Evolutionary conservation across 169 alveolate genomes (phyloP).

Genomic region (Cryptosporidium parvum): DNA sequence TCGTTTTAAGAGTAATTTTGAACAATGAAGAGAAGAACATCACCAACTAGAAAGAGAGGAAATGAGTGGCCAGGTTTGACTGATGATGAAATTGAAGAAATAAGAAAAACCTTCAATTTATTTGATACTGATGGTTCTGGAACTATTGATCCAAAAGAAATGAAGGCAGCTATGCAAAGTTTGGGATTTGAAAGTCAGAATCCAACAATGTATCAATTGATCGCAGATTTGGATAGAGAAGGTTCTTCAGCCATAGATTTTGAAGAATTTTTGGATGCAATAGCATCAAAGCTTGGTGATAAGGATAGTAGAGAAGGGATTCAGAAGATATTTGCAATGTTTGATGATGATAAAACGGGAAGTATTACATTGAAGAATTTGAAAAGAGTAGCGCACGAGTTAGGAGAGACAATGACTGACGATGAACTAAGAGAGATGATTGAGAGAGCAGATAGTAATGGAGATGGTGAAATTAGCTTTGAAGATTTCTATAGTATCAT

Average conservation of each 20-base stretch:
- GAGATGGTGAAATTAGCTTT: slow-evolving; percentile 97
- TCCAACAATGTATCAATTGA: slow-evolving; percentile 97
- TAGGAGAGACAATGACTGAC: slow-evolving; percentile 97
- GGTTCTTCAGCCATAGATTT: slow-evolving; percentile 96
- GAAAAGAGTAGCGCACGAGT: slow-evolving; percentile 97
- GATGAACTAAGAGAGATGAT: slow-evolving; percentile 98
- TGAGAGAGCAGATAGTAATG: slow-evolving; percentile 98
- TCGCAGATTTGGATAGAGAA: slow-evolving; percentile 97
- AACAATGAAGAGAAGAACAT: slow-evolving; percentile 66
- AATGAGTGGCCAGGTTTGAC: slow-evolving; percentile 92
- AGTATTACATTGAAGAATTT: slow-evolving; percentile 94
- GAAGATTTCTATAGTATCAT: slow-evolving; percentile 98
- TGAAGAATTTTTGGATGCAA: slow-evolving; percentile 97
- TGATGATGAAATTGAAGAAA: slow-evolving; percentile 98
- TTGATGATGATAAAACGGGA: slow-evolving; percentile 97
- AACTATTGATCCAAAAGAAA: slow-evolving; percentile 98
- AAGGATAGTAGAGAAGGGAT: slow-evolving; percentile 98
- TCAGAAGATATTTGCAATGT: slow-evolving; percentile 94
- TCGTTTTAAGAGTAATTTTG: background rate
- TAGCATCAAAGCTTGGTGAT: slow-evolving; percentile 97
- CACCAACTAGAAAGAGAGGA: slow-evolving; percentile 78
- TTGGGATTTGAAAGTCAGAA: slow-evolving; percentile 99
- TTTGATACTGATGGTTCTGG: slow-evolving; percentile 99
- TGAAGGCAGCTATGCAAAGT: slow-evolving; percentile 98
- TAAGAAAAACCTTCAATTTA: slow-evolving; percentile 98